Evolutionary conservation across 2,329 filamentous ascomycete genomes (phyloP).

Genomic region (Pseudopyrenochaeta lycopersici): DNA sequence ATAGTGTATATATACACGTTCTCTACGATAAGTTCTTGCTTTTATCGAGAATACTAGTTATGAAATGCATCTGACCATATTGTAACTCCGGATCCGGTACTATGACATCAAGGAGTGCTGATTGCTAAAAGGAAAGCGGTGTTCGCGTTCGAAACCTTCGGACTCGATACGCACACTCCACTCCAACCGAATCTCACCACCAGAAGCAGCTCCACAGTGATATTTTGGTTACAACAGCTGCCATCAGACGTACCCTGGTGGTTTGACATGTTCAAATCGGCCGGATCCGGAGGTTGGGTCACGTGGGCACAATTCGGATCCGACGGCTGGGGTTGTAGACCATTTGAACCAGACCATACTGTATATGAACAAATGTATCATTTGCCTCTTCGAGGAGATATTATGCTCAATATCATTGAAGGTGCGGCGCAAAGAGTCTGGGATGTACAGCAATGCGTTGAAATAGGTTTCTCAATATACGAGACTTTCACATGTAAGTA

Average conservation of each 20-base stretch:
- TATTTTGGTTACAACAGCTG: background rate
- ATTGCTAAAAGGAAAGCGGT: slow-evolving; percentile 1
- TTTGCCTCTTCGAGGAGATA: no score
- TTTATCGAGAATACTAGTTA: background rate
- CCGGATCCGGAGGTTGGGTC: background rate
- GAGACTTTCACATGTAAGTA: no score
- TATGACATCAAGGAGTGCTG: background rate
- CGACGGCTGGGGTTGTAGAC: no score
- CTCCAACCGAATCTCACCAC: background rate
- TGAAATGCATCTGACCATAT: background rate
- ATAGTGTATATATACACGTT: background rate
- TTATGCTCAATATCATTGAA: no score
- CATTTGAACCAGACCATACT: no score
- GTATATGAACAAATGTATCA: no score
- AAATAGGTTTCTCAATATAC: no score
- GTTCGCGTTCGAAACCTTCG: slow-evolving; percentile 1
- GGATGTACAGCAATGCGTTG: no score
- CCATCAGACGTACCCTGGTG: background rate
- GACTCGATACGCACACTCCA: background rate
- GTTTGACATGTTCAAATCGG: background rate
- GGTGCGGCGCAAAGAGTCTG: no score
- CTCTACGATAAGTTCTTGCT: background rate
- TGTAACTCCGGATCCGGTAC: background rate
- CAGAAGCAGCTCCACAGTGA: no score
- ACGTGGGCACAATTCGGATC: background rate